Evolutionary conservation across 2,329 filamentous ascomycete species (phyloP).

Genomic region (Diaporthe sp.): DNA sequence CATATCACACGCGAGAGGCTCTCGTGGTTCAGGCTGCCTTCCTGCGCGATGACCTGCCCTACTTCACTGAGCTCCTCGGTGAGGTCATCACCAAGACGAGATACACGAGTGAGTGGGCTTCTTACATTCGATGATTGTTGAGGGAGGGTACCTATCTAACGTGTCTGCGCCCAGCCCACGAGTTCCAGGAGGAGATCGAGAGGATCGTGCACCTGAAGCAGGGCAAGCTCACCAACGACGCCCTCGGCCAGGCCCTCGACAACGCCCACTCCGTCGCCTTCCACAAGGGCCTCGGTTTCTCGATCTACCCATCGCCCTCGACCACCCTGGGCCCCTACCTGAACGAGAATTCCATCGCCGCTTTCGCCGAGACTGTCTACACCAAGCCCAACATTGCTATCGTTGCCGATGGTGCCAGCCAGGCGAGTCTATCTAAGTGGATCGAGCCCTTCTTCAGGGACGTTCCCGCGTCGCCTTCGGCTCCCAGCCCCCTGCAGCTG

Average conservation of each 20-base stretch:
- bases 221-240: constrained; percentile 76
- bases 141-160: constrained; percentile 39
- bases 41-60: constrained; percentile 94
- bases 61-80: constrained; percentile 95
- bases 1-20: constrained; percentile 94
- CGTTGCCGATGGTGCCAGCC: constrained; percentile 88
- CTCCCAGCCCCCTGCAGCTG: constrained; percentile 66
- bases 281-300: constrained; percentile 90
- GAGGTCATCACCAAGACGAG: constrained; percentile 92
- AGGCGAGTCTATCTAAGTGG: constrained; percentile 87
- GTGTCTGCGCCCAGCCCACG: constrained; percentile 73
- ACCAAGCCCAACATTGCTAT: constrained; percentile 92
- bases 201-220: constrained; percentile 83
- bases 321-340: constrained; percentile 85
- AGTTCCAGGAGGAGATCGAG: constrained; percentile 90
- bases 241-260: constrained; percentile 81
- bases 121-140: constrained; percentile 34
- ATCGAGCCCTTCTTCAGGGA: constrained; percentile 91
- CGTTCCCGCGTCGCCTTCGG: constrained; percentile 68
- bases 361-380: constrained; percentile 85
- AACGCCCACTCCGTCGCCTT: constrained; percentile 89
- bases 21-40: constrained; percentile 95
- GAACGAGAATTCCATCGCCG: constrained; percentile 79
- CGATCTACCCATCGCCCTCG: constrained; percentile 79
- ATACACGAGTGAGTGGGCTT: constrained; percentile 76